A percentile compares a stretch with the other conserved stretches of the same genome.
phyloP scores from a whole-genome alignment of 306 rosid genomes.

The Vicia villosa region DNA sequence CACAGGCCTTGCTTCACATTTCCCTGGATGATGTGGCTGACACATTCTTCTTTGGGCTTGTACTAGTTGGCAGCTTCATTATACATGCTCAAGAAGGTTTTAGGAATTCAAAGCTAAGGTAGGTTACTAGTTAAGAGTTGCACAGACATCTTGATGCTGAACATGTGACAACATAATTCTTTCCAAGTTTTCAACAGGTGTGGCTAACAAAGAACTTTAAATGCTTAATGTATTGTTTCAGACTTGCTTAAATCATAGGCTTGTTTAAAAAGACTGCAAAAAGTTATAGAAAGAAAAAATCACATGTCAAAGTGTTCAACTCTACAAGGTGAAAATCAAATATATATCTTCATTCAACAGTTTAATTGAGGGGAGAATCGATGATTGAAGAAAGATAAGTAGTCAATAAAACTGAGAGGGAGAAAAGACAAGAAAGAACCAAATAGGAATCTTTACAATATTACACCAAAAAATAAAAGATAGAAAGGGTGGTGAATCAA shows the following conservation, averaged over 20 bases:
- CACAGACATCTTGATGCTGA: neutral
- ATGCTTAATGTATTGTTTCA: conserved; percentile 4
- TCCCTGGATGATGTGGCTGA: no score
- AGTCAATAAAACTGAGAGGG: neutral
- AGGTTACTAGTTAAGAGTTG: conserved; percentile 10
- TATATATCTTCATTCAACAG: neutral
- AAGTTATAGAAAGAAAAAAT: neutral
- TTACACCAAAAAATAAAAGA: neutral
- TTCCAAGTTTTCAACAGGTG: conserved; percentile 2
- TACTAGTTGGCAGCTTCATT: no score
- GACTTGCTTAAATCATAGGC: conserved; percentile 16
- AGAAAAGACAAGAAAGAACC: neutral
- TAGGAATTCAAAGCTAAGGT: conserved; percentile 21
- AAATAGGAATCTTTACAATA: neutral
- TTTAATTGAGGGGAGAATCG: conserved; percentile 21
- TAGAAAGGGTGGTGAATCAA: neutral
- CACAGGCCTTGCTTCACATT: no score
- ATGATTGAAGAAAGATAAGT: conserved; percentile 8
- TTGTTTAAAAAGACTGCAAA: neutral
- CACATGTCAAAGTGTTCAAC: conserved; percentile 20
- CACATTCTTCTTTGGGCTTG: no score
- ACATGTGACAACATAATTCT: conserved; percentile 18
- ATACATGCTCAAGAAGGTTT: conserved; percentile 6
- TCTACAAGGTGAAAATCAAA: conserved; percentile 7
- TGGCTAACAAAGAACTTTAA: neutral